Evolutionary conservation across 2,329 filamentous ascomycete species (phyloP).

Genomic region (Venturia effusa): DNA sequence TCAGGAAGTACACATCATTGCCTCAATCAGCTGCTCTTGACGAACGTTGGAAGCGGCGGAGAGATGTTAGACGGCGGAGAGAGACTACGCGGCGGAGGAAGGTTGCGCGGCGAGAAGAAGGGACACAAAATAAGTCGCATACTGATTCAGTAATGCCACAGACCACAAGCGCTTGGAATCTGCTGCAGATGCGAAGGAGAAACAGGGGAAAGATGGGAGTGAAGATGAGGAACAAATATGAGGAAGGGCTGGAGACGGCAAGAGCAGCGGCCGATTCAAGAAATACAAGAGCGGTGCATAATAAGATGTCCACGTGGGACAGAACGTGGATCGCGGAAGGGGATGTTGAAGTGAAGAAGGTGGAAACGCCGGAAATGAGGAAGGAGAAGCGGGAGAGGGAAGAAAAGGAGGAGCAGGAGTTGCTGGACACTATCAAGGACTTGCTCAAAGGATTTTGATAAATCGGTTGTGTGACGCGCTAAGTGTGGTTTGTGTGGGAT

Average conservation of each 20-base stretch:
- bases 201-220: neutral
- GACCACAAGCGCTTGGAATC: neutral
- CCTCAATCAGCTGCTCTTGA: neutral
- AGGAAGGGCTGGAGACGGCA: neutral
- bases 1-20: neutral
- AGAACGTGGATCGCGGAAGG: neutral
- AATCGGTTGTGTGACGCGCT: neutral
- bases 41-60: too few species aligned
- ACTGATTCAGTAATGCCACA: too few species aligned
- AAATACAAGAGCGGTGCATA: neutral
- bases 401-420: neutral
- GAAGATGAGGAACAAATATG: constrained; percentile 15
- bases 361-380: neutral
- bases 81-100: too few species aligned
- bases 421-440: neutral
- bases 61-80: too few species aligned
- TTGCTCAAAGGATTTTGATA: neutral
- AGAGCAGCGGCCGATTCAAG: too few species aligned
- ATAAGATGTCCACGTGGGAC: neutral
- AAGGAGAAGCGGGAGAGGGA: neutral
- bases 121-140: too few species aligned
- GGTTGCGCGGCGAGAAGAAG: too few species aligned
- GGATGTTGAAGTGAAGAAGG: neutral
- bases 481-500: too few species aligned
- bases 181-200: neutral